A percentile compares a stretch with the other conserved stretches of the same genome.
phyloP scores from a whole-genome alignment of 352 stramenopile species.

The Phytophthora nicotianae region DNA sequence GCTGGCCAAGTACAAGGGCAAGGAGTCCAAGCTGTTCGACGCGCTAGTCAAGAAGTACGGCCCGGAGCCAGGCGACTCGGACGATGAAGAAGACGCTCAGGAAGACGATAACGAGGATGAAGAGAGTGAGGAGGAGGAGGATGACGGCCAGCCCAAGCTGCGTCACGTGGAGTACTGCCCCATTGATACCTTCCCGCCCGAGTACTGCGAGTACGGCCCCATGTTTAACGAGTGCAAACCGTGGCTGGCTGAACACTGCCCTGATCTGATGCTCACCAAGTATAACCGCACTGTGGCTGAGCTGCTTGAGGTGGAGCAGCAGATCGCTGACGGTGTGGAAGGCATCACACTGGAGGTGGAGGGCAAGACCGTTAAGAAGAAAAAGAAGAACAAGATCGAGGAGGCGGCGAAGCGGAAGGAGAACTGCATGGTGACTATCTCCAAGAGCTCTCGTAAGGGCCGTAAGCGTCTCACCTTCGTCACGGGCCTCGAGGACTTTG shows the following conservation, averaged over 20 bases:
- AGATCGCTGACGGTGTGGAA: constrained; percentile 81
- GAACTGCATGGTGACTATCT: constrained; percentile 70
- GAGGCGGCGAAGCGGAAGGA: constrained; percentile 74
- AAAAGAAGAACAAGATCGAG: constrained; percentile 84
- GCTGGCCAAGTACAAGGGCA: constrained; percentile 83
- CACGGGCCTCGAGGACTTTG: constrained; percentile 81
- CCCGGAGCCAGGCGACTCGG: constrained; percentile 75
- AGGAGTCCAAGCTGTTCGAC: constrained; percentile 81
- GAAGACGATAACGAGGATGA: constrained; percentile 59
- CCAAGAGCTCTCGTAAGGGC: constrained; percentile 78
- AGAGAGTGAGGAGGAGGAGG: constrained; percentile 43
- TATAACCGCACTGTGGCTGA: constrained; percentile 85
- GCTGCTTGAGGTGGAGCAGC: constrained; percentile 74
- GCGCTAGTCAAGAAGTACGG: constrained; percentile 87
- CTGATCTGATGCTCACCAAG: constrained; percentile 76
- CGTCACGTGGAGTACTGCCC: constrained; percentile 79
- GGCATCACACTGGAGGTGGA: constrained; percentile 75
- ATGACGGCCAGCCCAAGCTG: constrained; percentile 52
- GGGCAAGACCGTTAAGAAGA: constrained; percentile 81
- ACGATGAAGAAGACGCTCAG: constrained; percentile 62
- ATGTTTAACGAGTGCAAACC: constrained; percentile 88
- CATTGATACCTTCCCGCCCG: constrained; percentile 81
- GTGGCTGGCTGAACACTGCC: constrained; percentile 78
- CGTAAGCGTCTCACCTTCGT: constrained; percentile 85
- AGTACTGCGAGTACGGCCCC: constrained; percentile 88